These are phyloP conservation scores for Amaranthus palmeri DNA, from an alignment of 148 eudicot species.

Conservation along the genomic window DNA sequence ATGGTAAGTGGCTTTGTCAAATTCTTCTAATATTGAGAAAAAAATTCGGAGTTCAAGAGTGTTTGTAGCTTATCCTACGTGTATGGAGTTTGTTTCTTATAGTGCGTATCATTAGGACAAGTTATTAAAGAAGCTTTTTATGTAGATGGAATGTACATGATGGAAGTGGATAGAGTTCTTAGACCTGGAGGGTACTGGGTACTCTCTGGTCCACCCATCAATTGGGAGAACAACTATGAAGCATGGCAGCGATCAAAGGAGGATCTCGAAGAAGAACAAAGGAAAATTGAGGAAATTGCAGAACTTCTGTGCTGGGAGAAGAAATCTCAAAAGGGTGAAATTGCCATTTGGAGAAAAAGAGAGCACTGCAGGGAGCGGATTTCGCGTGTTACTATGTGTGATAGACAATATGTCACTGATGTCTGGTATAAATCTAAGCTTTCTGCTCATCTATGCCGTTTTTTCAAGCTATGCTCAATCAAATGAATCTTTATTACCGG, in stretches of 20 bases:
- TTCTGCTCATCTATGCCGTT: constrained; percentile 3
- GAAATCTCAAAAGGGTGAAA: constrained; percentile 49
- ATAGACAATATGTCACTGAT: constrained; percentile 36
- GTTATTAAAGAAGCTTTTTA: not conserved
- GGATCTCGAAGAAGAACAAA: constrained; percentile 47
- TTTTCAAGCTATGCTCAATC: not conserved
- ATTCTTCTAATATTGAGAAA: not conserved
- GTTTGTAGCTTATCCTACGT: too few relatives aligned
- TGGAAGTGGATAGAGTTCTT: constrained; percentile 59
- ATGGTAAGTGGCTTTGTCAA: constrained; percentile 31
- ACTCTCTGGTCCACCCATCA: constrained; percentile 54
- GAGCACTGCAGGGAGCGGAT: constrained; percentile 36
- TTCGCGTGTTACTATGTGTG: constrained; percentile 42
- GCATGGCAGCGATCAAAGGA: constrained; percentile 48
- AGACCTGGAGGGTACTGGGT: constrained; percentile 58
- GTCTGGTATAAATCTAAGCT: constrained; percentile 33
- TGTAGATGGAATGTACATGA: constrained; percentile 50
- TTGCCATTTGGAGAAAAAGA: constrained; percentile 52
- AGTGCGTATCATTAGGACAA: not conserved
- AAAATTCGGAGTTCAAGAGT: too few relatives aligned
- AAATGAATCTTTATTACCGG: not conserved
- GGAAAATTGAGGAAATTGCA: constrained; percentile 46
- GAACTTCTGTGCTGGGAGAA: constrained; percentile 59
- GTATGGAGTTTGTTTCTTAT: not conserved
- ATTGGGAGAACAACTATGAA: constrained; percentile 43